Conservation (phyloP, 495 filamentous ascomycete genomes). For the Daldinia childiae region DNA sequence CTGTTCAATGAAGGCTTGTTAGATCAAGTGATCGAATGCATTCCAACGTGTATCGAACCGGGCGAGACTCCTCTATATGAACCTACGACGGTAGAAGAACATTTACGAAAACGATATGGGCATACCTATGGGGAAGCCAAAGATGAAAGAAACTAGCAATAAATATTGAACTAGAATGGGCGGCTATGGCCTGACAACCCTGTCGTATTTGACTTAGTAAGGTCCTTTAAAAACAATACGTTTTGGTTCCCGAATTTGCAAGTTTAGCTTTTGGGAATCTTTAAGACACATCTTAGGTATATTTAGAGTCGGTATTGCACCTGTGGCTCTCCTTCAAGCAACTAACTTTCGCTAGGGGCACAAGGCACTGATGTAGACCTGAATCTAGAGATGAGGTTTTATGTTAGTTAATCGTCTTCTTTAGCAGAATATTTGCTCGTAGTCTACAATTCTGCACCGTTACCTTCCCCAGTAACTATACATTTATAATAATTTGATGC, state of each 20-base stretch:
- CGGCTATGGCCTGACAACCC: not conserved
- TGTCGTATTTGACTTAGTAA: not conserved
- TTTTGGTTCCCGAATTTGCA: not conserved
- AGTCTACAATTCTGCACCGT: too few species aligned
- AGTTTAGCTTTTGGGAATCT: not conserved
- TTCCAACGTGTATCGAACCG: conserved; percentile 48
- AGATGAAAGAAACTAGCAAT: not conserved
- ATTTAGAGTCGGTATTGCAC: too few species aligned
- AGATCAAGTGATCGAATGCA: conserved; percentile 50
- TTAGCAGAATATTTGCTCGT: too few species aligned
- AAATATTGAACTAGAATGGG: not conserved
- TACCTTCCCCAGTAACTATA: too few species aligned
- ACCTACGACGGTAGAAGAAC: conserved; percentile 50
- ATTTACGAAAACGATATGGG: conserved; percentile 50
- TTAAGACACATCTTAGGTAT: too few species aligned
- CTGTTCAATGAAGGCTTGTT: conserved; percentile 58
- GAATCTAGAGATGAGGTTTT: too few species aligned
- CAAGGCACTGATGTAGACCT: too few species aligned
- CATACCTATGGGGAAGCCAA: conserved; percentile 44
- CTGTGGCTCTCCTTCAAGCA: too few species aligned
- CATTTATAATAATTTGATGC: too few species aligned
- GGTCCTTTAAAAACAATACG: not conserved
- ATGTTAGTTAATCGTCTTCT: too few species aligned
- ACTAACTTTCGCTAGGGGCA: too few species aligned
- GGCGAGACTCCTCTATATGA: conserved; percentile 38